A percentile compares a stretch with the other conserved stretches of the same genome.
Evolutionary conservation across 140 eudicot genomes (phyloP).

Genomic region (Oenanthe javanica): DNA sequence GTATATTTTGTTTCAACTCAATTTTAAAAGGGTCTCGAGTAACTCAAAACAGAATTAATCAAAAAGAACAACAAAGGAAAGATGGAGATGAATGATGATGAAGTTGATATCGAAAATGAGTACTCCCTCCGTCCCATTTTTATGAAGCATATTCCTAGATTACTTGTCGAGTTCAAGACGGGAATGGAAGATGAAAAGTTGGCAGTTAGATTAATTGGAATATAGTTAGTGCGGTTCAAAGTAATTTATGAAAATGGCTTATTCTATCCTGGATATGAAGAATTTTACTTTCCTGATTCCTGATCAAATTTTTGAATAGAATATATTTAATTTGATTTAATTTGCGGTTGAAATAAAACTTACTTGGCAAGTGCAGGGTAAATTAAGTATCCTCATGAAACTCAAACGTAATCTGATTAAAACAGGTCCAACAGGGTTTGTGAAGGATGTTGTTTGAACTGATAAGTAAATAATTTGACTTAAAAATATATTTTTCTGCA

Average conservation of each 20-base stretch:
- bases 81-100: neutral
- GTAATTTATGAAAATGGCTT: too few relatives aligned
- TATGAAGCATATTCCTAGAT: neutral
- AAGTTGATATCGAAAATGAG: too few relatives aligned
- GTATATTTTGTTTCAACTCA: neutral
- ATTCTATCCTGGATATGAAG: neutral
- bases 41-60: neutral
- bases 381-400: too few relatives aligned
- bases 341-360: neutral
- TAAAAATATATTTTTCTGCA: too few relatives aligned
- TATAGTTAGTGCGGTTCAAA: neutral
- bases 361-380: too few relatives aligned
- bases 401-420: neutral
- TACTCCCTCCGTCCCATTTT: neutral
- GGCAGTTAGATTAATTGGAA: neutral
- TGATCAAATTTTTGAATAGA: neutral
- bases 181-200: neutral
- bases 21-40: neutral
- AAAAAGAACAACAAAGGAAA: neutral
- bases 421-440: too few relatives aligned
- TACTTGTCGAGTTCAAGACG: neutral
- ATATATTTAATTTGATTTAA: neutral
- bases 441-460: too few relatives aligned
- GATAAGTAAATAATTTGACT: too few relatives aligned
- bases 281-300: neutral